phyloP scores from a whole-genome alignment of 2,329 filamentous ascomycete species.

The Phyllosticta ampelicida region DNA sequence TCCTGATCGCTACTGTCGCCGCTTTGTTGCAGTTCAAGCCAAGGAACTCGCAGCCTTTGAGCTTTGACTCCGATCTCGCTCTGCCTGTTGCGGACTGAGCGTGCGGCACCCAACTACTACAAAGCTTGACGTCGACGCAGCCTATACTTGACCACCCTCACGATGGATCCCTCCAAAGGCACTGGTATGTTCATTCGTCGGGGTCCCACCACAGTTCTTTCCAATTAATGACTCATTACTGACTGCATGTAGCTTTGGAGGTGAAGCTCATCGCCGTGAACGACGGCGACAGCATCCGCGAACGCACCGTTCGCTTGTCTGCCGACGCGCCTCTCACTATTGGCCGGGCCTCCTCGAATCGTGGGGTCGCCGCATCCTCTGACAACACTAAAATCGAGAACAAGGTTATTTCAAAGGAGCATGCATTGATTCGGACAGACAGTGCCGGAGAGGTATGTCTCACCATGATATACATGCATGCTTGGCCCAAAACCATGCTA shows the following conservation, averaged over 20 bases:
- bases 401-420: constrained; percentile 59
- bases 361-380: constrained; percentile 28
- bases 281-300: constrained; percentile 30
- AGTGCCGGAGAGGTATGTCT: constrained; percentile 10
- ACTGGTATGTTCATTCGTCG: background rate
- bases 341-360: constrained; percentile 32
- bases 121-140: background rate
- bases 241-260: constrained; percentile 28
- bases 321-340: constrained; percentile 23
- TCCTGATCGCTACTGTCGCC: background rate
- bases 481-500: background rate
- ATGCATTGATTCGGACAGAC: constrained; percentile 41
- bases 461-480: constrained; percentile 6
- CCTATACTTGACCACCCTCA: background rate
- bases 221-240: constrained; percentile 16
- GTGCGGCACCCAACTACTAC: background rate
- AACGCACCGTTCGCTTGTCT: constrained; percentile 22
- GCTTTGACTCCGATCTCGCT: background rate
- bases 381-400: constrained; percentile 60
- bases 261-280: constrained; percentile 22
- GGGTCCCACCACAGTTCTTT: background rate
- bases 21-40: background rate
- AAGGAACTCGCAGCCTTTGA: background rate
- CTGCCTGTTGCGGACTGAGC: background rate
- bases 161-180: background rate